These are phyloP conservation scores for Aspergillus bertholletiae DNA, from an alignment of 495 filamentous ascomycete genomes.

Conservation along the genomic window DNA sequence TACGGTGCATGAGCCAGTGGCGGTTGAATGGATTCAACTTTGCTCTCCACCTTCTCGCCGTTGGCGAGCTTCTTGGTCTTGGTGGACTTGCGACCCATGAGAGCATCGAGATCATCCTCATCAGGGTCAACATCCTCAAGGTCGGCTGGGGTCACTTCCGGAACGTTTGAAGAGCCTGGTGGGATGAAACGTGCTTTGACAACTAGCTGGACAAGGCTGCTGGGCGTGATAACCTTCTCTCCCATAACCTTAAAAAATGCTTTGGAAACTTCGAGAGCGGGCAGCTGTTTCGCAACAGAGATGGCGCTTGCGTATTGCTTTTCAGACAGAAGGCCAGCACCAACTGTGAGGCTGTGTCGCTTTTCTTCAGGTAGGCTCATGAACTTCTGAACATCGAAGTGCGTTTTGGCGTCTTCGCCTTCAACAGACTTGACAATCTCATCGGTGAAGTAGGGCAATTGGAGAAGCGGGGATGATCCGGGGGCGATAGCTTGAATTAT, in stretches of 20 bases:
- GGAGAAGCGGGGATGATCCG: conserved; percentile 79
- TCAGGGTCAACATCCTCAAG: conserved; percentile 89
- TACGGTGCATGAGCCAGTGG: conserved; percentile 88
- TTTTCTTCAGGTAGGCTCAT: conserved; percentile 76
- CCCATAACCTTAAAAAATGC: conserved; percentile 98
- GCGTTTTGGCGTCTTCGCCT: conserved; percentile 64
- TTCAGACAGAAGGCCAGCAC: conserved; percentile 67
- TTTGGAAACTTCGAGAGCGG: conserved; percentile 79
- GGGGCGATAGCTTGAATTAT: conserved; percentile 88
- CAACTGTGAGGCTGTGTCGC: conserved; percentile 64
- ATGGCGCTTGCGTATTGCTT: conserved; percentile 74
- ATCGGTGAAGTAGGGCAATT: conserved; percentile 85
- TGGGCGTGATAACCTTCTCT: conserved; percentile 88
- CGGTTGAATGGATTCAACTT: conserved; percentile 62
- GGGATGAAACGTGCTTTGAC: conserved; percentile 94
- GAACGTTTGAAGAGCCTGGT: conserved; percentile 70
- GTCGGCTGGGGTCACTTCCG: conserved; percentile 69
- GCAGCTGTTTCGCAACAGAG: conserved; percentile 74
- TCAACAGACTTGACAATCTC: conserved; percentile 71
- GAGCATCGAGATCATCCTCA: conserved; percentile 85
- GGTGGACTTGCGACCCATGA: conserved; percentile 70
- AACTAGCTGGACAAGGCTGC: conserved; percentile 87
- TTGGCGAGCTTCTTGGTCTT: conserved; percentile 55
- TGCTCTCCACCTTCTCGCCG: conserved; percentile 46
- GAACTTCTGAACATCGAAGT: conserved; percentile 78